Base-by-base conservation (phyloP, 345 rosid genomes). In the Barbarea vulgaris region DNA sequence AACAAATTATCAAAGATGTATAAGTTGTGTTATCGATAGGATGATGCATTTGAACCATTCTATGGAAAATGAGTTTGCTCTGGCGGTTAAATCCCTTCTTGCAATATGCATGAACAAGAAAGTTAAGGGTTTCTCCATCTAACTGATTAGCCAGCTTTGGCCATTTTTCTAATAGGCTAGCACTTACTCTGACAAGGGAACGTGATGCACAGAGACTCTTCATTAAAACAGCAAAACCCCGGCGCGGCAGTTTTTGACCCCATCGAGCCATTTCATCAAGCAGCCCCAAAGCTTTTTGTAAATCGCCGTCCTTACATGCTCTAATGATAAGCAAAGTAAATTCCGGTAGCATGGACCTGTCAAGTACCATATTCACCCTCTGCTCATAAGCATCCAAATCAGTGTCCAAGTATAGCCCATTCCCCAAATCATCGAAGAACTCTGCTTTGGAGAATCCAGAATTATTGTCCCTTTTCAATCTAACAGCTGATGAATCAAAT, bases 351-450 rank as follows among this genome's bases (percentile, higher is more conserved):
- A 81, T 27, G 3, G 87, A 87, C 52, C 80, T 81, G 55, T 84
- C 77, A 30, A 93, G 89, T 37, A 89, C 57, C 61, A 33, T 39
- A 50, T 69, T 77, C 46, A 90, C 25, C 52, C 42, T 85, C 79
- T 76, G 60, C 65, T 86, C 93, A 47, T 82, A 93, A 69, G 85
- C 87, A 50, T 85, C 87, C 51, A 84, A 22, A 55, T 90, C 82
- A 5, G 91, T 80, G 36, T 89, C 97, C 82, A 90, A 74, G 83
- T 86, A 93, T 4, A 93, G 86, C 53, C 93, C 96, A 82, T 93
- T 93, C 33, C 97, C 97, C 55, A 90, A 87, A 54, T 69, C 83
- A 84, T 93, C 96, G 37, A 65, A 86, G 84, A 88, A 93, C 74
- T 93, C 92, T 28, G 89, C 83, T 77, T 81, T 85, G 62, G 86